Conservation (phyloP, 2,329 filamentous ascomycete genomes). For the Hypoxylon sp. region DNA sequence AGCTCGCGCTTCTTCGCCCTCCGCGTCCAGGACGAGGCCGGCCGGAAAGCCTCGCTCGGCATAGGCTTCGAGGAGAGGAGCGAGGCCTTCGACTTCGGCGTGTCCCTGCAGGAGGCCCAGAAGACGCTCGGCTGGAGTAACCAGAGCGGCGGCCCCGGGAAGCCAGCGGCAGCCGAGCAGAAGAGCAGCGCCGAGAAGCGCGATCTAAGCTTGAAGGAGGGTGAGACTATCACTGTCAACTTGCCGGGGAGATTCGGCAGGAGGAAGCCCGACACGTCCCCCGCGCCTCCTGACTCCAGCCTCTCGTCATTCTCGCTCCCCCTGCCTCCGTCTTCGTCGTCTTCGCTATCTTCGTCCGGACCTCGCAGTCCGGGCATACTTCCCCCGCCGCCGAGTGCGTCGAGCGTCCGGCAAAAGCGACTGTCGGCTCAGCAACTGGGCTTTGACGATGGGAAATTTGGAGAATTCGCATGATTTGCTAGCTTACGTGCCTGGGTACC, state of each 20-base stretch:
- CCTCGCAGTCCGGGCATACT: slow-evolving; percentile 52
- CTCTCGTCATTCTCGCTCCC: slow-evolving; percentile 74
- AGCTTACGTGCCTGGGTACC: not conserved
- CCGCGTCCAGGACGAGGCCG: slow-evolving; percentile 76
- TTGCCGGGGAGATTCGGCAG: slow-evolving; percentile 67
- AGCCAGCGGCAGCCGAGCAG: slow-evolving; percentile 47
- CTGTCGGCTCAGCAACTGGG: slow-evolving; percentile 70
- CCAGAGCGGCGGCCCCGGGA: slow-evolving; percentile 48
- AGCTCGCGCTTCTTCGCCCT: slow-evolving; percentile 86
- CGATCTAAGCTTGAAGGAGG: slow-evolving; percentile 87
- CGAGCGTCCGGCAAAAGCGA: slow-evolving; percentile 67
- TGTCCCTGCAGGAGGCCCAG: slow-evolving; percentile 79
- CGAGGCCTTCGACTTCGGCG: slow-evolving; percentile 86
- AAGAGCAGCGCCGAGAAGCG: slow-evolving; percentile 63
- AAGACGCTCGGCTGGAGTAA: slow-evolving; percentile 70
- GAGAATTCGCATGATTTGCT: slow-evolving; percentile 68
- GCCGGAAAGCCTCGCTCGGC: slow-evolving; percentile 80
- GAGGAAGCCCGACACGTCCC: slow-evolving; percentile 52
- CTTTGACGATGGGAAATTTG: slow-evolving; percentile 89
- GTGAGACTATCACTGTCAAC: slow-evolving; percentile 86
- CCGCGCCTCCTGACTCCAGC: slow-evolving; percentile 39
- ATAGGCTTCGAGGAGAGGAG: slow-evolving; percentile 87
- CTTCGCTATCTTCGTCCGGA: slow-evolving; percentile 42
- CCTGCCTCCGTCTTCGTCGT: slow-evolving; percentile 66
- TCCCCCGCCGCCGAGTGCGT: slow-evolving; percentile 72